phyloP scores from a whole-genome alignment of 345 rosid genomes.

The Populus davidiana region DNA sequence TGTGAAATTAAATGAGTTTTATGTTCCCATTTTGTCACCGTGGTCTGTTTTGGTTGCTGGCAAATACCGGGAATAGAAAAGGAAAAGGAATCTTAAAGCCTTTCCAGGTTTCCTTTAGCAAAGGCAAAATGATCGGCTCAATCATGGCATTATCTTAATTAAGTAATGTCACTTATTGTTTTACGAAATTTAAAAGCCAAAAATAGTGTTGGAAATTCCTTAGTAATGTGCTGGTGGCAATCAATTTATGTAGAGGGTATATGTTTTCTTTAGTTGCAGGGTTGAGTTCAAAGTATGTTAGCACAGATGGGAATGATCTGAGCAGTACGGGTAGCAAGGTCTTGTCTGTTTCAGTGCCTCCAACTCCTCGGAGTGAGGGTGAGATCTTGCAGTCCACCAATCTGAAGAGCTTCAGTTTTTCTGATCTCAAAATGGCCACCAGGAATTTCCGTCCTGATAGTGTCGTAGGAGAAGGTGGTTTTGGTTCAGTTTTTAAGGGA shows the following conservation, averaged over 20 bases:
- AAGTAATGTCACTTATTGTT: background rate
- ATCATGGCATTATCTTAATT: background rate
- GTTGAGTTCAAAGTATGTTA: conserved; percentile 44
- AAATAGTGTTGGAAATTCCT: background rate
- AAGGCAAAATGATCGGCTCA: background rate
- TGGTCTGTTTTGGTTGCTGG: background rate
- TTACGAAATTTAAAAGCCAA: background rate
- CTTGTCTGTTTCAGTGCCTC: conserved; percentile 57
- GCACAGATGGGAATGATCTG: conserved; percentile 39
- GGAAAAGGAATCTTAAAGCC: background rate
- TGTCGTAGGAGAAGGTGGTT: conserved; percentile 94
- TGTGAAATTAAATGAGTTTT: background rate
- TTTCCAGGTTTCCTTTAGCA: background rate
- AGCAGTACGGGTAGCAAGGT: conserved; percentile 52
- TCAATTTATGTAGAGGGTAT: conserved; percentile 5
- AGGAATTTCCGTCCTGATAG: conserved; percentile 93
- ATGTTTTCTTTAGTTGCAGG: conserved; percentile 32
- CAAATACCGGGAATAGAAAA: background rate
- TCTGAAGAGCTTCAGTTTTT: conserved; percentile 64
- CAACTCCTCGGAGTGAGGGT: conserved; percentile 78
- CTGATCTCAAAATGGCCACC: conserved; percentile 70
- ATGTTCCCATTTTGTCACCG: background rate
- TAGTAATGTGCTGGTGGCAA: background rate
- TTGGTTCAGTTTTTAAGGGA: conserved; percentile 94
- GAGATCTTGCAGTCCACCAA: conserved; percentile 74